Base-by-base conservation (phyloP, 805 yeast species). In the Jamesozyma gamospora region DNA sequence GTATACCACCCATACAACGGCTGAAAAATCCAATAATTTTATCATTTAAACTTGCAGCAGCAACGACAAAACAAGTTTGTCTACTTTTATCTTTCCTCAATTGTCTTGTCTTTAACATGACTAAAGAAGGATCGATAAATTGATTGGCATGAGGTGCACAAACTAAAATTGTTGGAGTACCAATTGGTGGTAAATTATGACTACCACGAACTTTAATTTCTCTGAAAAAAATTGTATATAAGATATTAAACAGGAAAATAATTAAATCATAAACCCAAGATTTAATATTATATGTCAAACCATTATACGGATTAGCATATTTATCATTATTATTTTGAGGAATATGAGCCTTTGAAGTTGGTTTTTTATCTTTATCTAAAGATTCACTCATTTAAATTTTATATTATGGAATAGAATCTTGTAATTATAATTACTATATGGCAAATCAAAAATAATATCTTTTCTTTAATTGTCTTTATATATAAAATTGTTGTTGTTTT, bases 131-230 rank as follows among this genome's bases (percentile, higher is more conserved):
- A 49, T 75, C 82, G 27, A 88, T 86, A 56, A 88, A 88, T 63
- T 87, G 95, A 60, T 86, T 86, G 7, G 86, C 86, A 60, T 82
- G 88, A 1, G 90, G 90, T 2, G 88, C 88, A 32, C 80, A 85
- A 28, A 82, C 88, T 51, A 80, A 74, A 40, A 82, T 78, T n/a
- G 80, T 74, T 0, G 88, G 81, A 15, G 51, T 50, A 13, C 61
- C 61, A 4, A 43, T 42, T 4, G 50, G 48, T 3, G 60, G 64
- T 13, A 57, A 42, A 33, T 57, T 52, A 31, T 53, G 55, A 21
- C 53, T 80, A 11, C 90, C 90, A 38, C 87, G 66, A 1, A 83
- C 75, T 39, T 82, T 66, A 34, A 82, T 78, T 53, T 82, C 90
- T 42, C 90, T 63, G 62, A 82, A 82, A 60, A 82, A 82, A 6